Base-by-base conservation (phyloP, 1,284 basidiomycete species). In the Rhodotorula sp. region DNA sequence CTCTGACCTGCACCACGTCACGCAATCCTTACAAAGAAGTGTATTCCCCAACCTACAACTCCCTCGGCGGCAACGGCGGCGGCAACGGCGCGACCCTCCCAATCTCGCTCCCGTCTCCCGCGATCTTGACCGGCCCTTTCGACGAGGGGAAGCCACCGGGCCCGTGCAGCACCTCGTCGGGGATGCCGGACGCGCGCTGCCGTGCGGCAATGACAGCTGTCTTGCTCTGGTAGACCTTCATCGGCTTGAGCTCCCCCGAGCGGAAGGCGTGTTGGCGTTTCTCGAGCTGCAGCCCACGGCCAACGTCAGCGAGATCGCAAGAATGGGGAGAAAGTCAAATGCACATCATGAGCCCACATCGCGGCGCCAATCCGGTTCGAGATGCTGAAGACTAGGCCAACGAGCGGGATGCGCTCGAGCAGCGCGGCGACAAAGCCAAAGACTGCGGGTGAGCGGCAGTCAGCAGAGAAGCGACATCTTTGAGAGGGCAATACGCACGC, bases 331-430 rank as follows among this genome's bases (percentile, higher is more conserved):
- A 46, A 48, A 6, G 27, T 48, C n/a, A 20, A 2, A 59, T 64
- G n/a, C 29, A 67, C 65, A 20, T 66, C 74, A 61, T 75, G 73
- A 0, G 74, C 72, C 62, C 73, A 76, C 77, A 78, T 78, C 1
- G 77, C 77, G 3, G 77, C 72, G 15, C 76, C 76, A 49, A 79
- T 78, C 3, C 77, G 59, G 64, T 79, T 79, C 27, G 76, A 77
- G 61, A 79, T 75, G 57, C 66, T 70, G 62, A 79, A 77, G 15
- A 78, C 56, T 54, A 79, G 66, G 7, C 78, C 78, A 27, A 79
- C 32, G 34, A 79, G 30, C 4, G 78, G 78, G 27, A 77, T 58
- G 10, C 76, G 71, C 59, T 79, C 78, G 19, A 77, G 22, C 1
- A 78, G 30, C 8, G 73, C 65, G 20, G 77, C 75, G 29, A 70